Conservation (phyloP, 108 stramenopile genomes). For the Schizochytrium sp. region DNA sequence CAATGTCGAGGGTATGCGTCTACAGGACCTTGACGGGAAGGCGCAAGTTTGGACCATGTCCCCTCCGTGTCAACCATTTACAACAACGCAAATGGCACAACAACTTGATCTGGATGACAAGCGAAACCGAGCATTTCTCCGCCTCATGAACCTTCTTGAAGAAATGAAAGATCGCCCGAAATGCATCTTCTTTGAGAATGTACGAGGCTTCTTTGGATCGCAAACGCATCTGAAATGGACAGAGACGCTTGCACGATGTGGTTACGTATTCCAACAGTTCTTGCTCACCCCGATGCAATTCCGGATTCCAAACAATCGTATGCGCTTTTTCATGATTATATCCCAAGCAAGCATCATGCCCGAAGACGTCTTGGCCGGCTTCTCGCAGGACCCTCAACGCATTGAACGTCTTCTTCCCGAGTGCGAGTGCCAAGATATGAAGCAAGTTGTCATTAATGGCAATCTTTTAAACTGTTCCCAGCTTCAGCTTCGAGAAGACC, state of each 20-base stretch:
- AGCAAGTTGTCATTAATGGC: neutral
- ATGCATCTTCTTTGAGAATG: constrained; percentile 54
- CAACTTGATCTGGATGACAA: constrained; percentile 32
- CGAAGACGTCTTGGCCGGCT: too few relatives aligned
- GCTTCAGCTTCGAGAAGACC: neutral
- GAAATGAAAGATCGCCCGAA: constrained; percentile 12
- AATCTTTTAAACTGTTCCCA: neutral
- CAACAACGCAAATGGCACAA: constrained; percentile 30
- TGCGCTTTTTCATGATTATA: constrained; percentile 45
- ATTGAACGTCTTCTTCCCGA: neutral
- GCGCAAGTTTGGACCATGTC: constrained; percentile 57
- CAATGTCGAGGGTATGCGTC: constrained; percentile 7
- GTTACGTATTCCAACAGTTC: neutral
- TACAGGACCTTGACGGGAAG: constrained; percentile 26
- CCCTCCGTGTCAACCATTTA: constrained; percentile 51
- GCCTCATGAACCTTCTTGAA: constrained; percentile 48
- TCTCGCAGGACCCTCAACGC: neutral
- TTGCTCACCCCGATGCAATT: constrained; percentile 31
- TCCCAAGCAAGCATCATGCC: too few relatives aligned
- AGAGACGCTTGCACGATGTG: neutral
- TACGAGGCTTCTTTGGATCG: constrained; percentile 9
- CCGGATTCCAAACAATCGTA: constrained; percentile 52
- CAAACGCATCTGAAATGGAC: constrained; percentile 2
- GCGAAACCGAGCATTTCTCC: constrained; percentile 4
- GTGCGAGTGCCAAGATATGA: constrained; percentile 5